Conservation (phyloP, 495 filamentous ascomycete species). For the Penicillium cataractarum region DNA sequence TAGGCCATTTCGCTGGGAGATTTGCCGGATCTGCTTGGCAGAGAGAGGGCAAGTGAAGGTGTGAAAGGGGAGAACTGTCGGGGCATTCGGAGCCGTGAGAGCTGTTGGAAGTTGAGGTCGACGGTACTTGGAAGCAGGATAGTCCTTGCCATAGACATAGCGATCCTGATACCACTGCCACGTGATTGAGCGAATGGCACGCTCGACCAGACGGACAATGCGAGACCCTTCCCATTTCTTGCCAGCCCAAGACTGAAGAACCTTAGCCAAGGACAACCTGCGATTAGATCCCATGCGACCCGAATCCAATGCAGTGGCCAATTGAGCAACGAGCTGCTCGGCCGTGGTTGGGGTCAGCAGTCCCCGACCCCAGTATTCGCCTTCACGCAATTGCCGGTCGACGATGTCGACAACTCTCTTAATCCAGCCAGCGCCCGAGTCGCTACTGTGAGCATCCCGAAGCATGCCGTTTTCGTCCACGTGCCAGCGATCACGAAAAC, state of each 20-base stretch:
- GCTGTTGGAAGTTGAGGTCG: constrained; percentile 75
- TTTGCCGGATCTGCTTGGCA: constrained; percentile 90
- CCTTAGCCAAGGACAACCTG: constrained; percentile 39
- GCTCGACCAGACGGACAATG: constrained; percentile 82
- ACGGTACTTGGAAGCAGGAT: constrained; percentile 63
- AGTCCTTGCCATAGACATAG: constrained; percentile 64
- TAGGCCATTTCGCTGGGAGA: constrained; percentile 92
- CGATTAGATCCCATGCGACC: constrained; percentile 35
- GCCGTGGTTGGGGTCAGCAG: constrained; percentile 60
- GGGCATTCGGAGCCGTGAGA: constrained; percentile 82
- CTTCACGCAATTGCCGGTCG: constrained; percentile 84
- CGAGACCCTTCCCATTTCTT: constrained; percentile 87
- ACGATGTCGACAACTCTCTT: constrained; percentile 95
- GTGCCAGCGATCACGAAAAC: constrained; percentile 89
- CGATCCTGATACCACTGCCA: constrained; percentile 91
- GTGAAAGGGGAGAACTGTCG: constrained; percentile 97
- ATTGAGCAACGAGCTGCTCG: constrained; percentile 54
- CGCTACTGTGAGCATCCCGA: constrained; percentile 66
- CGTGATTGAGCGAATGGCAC: constrained; percentile 72
- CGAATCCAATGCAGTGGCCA: constrained; percentile 39
- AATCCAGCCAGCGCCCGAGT: constrained; percentile 78
- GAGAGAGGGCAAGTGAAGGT: constrained; percentile 96
- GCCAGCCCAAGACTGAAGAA: constrained; percentile 71
- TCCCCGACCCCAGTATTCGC: constrained; percentile 84
- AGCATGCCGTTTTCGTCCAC: constrained; percentile 87